Evolutionary conservation across 345 rosid species (phyloP).

Genomic region (Citropsis articulata): DNA sequence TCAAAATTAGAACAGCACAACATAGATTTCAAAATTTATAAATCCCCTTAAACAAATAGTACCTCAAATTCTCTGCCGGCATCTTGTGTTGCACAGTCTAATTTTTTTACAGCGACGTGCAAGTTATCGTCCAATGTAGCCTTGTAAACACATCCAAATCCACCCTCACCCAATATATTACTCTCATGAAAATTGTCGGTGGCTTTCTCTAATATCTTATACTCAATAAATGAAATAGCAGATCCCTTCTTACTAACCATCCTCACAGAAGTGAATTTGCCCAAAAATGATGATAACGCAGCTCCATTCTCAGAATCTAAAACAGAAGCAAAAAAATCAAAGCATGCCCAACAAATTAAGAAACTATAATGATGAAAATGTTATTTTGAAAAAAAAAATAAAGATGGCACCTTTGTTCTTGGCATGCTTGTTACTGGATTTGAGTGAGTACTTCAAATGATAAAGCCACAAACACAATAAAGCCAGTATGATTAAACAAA

Average conservation of each 20-base stretch:
- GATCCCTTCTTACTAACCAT: conserved; percentile 45
- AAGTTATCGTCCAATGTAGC: conserved; percentile 58
- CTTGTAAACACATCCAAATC: conserved; percentile 83
- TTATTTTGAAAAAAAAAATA: background rate
- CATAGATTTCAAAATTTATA: background rate
- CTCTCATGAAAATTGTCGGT: conserved; percentile 66
- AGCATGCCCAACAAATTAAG: background rate
- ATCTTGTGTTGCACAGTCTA: conserved; percentile 63
- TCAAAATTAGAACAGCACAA: background rate
- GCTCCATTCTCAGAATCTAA: conserved; percentile 53
- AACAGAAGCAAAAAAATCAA: background rate
- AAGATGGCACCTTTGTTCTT: conserved; percentile 45
- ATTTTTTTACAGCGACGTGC: conserved; percentile 78
- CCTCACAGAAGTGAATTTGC: conserved; percentile 48
- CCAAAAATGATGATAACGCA: conserved; percentile 46
- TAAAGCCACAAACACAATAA: conserved; percentile 52
- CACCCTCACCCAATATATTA: conserved; percentile 82
- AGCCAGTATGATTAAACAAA: conserved; percentile 39
- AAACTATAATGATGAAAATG: background rate
- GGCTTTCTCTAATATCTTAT: conserved; percentile 58
- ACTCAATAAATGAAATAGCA: conserved; percentile 57
- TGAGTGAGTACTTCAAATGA: conserved; percentile 40
- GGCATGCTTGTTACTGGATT: conserved; percentile 30
- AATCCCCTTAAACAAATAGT: background rate
- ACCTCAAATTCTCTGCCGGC: conserved; percentile 82